Evolutionary conservation across 2,329 filamentous ascomycete genomes (phyloP), one percentile per base, ranked within the genome.

Genomic region (Penicillium sp.): DNA sequence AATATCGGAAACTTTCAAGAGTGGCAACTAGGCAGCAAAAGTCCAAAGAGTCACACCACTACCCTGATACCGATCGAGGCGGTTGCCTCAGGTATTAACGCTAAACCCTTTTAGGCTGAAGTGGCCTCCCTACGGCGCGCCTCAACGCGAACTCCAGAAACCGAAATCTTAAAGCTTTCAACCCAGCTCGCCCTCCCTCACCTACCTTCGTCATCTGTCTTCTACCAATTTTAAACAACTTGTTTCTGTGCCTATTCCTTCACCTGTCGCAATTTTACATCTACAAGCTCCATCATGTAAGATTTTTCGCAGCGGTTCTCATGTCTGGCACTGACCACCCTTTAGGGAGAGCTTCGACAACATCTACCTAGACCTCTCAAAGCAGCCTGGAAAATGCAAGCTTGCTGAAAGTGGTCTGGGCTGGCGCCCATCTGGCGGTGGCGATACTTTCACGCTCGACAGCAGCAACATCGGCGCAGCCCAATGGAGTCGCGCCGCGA

Each of bases 291-390:
- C 69, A 69, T 57, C 51, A 73, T 74, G 71, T 74, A 63, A 66
- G 68, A 53, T 55, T 30, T 52, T 49, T 36, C n/a, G 19, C 40
- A 14, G 35, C 9, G 22, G 41, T 50, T 31, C 50, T 36, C 22
- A 44, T 22, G 30, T 3, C 41, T 48, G 54, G 19, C 25, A 46
- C 61, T 66, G 44, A 66, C 55, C 28, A 53, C 38, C 48, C 22
- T 36, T 30, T 36, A 87, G 84, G 83, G 94, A 99, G 85, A 94
- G 88, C 72, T 99, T 99, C 78, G 93, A 97, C 73, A 91, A 91
- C 77, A 96, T 97, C 78, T 92, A 94, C 77, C 86, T 99, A 67
- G 93, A 99, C 74, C 84, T 99, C 58, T 97, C 92, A 67, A 94
- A 91, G 75, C 88, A 94, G 76, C 84, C 87, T 56, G 94, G 94